A percentile compares a stretch with the other conserved stretches of the same genome.
phyloP scores from a whole-genome alignment of 2,329 filamentous ascomycete species.

The Cyphellophora attinorum region DNA sequence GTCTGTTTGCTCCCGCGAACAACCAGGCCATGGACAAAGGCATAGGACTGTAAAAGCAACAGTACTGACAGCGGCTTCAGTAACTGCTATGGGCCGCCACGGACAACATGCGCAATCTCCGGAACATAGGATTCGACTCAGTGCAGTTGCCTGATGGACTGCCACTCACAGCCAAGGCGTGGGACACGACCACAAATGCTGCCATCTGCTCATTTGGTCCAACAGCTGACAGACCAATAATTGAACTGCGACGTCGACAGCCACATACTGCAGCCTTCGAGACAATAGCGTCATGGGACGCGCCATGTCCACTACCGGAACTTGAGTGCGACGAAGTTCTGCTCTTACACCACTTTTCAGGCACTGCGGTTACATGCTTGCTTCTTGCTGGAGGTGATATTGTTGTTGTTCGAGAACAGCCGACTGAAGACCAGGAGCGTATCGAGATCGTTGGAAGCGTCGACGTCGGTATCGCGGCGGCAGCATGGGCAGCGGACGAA shows the following conservation, averaged over 20 bases:
- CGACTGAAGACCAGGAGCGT: conserved; percentile 57
- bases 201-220: conserved; percentile 80
- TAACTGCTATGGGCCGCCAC: too few species aligned
- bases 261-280: conserved; percentile 19
- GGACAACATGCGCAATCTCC: conserved; percentile 72
- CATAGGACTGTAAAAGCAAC: too few species aligned
- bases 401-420: conserved; percentile 67
- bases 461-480: conserved; percentile 80
- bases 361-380: conserved; percentile 67
- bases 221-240: conserved; percentile 55
- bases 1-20: too few species aligned
- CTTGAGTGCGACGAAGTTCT: conserved; percentile 66
- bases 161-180: conserved; percentile 66
- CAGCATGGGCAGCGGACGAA: conserved; percentile 90
- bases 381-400: conserved; percentile 88
- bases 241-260: conserved; percentile 56
- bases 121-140: conserved; percentile 61
- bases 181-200: conserved; percentile 71
- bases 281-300: conserved; percentile 77
- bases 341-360: conserved; percentile 74
- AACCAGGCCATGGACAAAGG: too few species aligned
- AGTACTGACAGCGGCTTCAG: too few species aligned
- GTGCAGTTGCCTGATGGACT: conserved; percentile 52
- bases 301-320: conserved; percentile 68
- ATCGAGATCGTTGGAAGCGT: conserved; percentile 95